Evolutionary conservation across 169 alveolate genomes (phyloP), one percentile per base, ranked within the genome.

Genomic region (Toxoplasma gondii): DNA sequence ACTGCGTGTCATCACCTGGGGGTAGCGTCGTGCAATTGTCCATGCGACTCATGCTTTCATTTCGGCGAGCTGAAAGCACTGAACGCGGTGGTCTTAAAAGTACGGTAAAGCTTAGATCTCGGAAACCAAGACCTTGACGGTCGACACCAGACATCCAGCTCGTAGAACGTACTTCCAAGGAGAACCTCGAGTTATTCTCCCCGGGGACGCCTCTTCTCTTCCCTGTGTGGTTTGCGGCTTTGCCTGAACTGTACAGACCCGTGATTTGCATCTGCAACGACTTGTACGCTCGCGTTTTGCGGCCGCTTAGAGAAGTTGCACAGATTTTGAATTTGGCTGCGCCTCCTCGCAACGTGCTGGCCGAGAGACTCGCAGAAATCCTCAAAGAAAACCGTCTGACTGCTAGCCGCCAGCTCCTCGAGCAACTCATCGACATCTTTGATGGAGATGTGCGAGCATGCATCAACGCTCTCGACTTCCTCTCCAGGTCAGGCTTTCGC

Each of bases 181-280:
- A 49, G 58, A 49, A 12, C 58, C 58, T 12, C 58, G 58, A 49
- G 58, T 49, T 12, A 12, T 49, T 49, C 12, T 49, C 58, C 4
- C 12, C n/a, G n/a, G n/a, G n/a, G n/a, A n/a, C 58, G 58, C 58
- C 12, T 64, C 29, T 31, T 16, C 29, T 19, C 29, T 16, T 4
- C 24, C 29, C 74, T 10, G 74, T 27, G 1, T 64, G 7, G 24
- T 19, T 4, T 16, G 9, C 22, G 34, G 24, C 7, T 64, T 64
- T 64, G n/a, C n/a, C 29, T 64, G n/a, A 12, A 12, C 22, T 64
- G 24, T 96, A 96, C 91, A 98, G 99, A 93, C 99, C 99, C 44
- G 98, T 99, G 12, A 98, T 99, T 58, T 99, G 99, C 91, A 98
- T 99, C 43, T 98, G 99, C 94, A 99, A 98, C 95, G 99, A 99